Conservation (phyloP, 2,329 filamentous ascomycete genomes). For the Fusarium tricinctum region DNA sequence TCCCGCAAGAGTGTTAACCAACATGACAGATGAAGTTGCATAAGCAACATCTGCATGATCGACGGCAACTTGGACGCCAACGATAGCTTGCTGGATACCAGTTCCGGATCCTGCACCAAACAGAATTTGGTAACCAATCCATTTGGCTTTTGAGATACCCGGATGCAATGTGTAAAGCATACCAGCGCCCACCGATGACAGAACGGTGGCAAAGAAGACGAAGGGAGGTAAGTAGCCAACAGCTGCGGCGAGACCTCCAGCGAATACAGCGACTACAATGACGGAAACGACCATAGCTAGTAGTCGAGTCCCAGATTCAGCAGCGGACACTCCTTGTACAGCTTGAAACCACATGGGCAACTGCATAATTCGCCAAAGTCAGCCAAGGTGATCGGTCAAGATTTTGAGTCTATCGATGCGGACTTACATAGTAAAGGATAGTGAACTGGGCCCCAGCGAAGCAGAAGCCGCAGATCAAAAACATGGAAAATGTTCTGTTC, state of each 20-base stretch:
- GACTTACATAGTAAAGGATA: slow-evolving; percentile 5
- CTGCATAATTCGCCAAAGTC: not conserved
- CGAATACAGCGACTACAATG: slow-evolving; percentile 1
- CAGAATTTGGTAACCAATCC: slow-evolving; percentile 3
- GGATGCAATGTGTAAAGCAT: slow-evolving; percentile 4
- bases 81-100: not conserved
- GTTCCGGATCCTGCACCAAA: slow-evolving; percentile 8
- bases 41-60: not conserved
- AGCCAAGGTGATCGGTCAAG: not conserved
- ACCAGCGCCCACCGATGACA: not conserved
- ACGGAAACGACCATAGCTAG: not conserved
- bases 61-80: not conserved
- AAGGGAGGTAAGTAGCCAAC: slow-evolving; percentile 3
- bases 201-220: slow-evolving; percentile 2
- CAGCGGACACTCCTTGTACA: slow-evolving; percentile 5
- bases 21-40: slow-evolving; percentile 3
- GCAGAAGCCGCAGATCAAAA: not conserved
- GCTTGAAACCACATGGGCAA: slow-evolving; percentile 5
- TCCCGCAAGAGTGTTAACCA: slow-evolving; percentile 3
- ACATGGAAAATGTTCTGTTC: slow-evolving; percentile 50
- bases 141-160: not conserved
- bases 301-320: slow-evolving; percentile 5
- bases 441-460: slow-evolving; percentile 4
- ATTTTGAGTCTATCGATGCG: not conserved
- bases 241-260: not conserved